Evolutionary conservation across 495 filamentous ascomycete species (phyloP), one percentile per base, ranked within the genome.

Genomic region (Penicillium cinerascens): DNA sequence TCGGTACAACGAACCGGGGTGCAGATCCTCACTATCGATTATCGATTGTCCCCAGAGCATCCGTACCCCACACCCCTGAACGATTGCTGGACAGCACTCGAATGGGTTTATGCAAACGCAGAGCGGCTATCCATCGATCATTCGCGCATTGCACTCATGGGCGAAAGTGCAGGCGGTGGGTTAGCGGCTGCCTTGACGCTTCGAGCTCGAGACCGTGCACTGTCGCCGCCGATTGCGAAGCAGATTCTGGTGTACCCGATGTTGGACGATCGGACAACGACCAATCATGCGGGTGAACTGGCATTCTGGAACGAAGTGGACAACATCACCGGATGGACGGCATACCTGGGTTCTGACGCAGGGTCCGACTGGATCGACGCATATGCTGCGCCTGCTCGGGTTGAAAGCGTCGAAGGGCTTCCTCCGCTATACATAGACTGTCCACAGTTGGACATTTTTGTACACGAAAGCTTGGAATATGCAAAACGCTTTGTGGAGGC

Each of bases 91-190:
- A 51, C 69, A 2, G 76, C 65, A 4, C 54, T 78, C 21, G 63
- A 66, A 26, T 81, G 73, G 73, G 59, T 71, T 0, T 68, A 71
- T 38, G 54, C 55, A 7, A 60, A 72, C 33, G 69, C 72, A 10
- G 56, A 55, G 0, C 44, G 58, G 40, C 55, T 79, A 20, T 60
- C 59, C 13, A 66, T 78, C 42, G 79, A 89, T 49, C 80, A 82
- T 0, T 9, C 51, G 3, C 56, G 56, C 18, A 59, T 59, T 33
- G 56, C 56, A 20, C 43, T 52, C 10, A 54, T 51, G 55, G 53
- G 58, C 6, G 79, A 79, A 1, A 84, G 79, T 13, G 85, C 85
- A 2, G 86, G 86, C 4, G 85, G 78, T 1, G 82, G 71, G 42
- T 36, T 79, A 9, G 71, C 75, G 0, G 73, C 76, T 7, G 73